Evolutionary conservation across 805 yeast genomes (phyloP), one percentile per base, ranked within the genome.

Genomic region (Candida endomychidarum): DNA sequence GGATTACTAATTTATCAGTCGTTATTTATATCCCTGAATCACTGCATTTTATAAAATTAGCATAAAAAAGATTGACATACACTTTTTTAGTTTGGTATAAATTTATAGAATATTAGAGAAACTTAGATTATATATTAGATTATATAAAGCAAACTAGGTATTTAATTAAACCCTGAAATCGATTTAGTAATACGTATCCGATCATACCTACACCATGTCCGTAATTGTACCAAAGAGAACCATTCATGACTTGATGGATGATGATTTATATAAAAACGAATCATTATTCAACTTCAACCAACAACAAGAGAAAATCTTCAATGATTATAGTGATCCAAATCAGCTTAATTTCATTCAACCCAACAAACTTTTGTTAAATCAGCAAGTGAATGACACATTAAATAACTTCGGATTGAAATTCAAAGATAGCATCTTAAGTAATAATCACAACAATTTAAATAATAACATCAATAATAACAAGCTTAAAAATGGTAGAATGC

Each of bases 211-310:
- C n/a, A n/a, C n/a, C 9, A 74, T 74, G 79, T 66, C 80, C 11
- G 74, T 77, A n/a, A 58, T 64, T 16, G 66, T 74, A 43, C 82
- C 81, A 18, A 74, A 75, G 54, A 72, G 79, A 49, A 67, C 82
- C 15, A 55, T 77, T 39, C 74, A 79, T 12, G 83, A 78, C 46
- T 73, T 77, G 15, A 70, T 77, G 71, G 83, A 78, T 46, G 83
- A 79, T 40, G 84, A 78, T 44, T 59, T 78, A 21, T 77, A 77
- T 47, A 74, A 68, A 34, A 39, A 34, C 29, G 39, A 34, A 9
- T 18, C 43, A 12, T 34, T 40, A 19, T 40, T 40, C 16, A 40
- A 40, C 21, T 39, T 39, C 18, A 38, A 27, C 19, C 21, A 24
- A 8, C 33, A 27, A 30, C 40, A 29, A 32, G 21, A 47, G 27